phyloP scores from a whole-genome alignment of 176 grass and related monocot genomes.

The Pharus latifolius region DNA sequence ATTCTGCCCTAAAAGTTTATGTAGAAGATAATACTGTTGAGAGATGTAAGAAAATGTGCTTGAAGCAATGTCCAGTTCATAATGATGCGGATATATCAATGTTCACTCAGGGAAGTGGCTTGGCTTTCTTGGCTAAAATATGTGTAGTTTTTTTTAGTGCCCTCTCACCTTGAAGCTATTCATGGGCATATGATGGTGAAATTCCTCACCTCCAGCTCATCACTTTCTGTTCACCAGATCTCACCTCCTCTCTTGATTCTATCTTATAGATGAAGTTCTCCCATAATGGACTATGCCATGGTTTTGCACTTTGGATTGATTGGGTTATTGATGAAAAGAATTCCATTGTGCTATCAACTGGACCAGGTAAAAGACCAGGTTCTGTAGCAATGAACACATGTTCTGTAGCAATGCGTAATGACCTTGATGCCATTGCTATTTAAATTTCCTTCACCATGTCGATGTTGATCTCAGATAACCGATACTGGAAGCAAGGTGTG shows the following conservation, averaged over 20 bases:
- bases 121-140: background rate
- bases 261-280: slow-evolving; percentile 51
- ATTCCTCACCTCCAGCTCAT: no score
- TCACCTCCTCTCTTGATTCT: background rate
- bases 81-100: background rate
- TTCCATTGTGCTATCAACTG: slow-evolving; percentile 38
- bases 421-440: background rate
- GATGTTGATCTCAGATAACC: slow-evolving; percentile 39
- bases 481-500: slow-evolving; percentile 85
- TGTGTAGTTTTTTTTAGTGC: background rate
- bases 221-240: background rate
- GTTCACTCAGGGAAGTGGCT: background rate
- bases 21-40: background rate
- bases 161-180: no score
- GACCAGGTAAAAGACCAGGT: slow-evolving; percentile 51
- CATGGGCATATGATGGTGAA: no score
- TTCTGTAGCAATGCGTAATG: no score
- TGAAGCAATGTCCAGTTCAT: background rate
- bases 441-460: background rate
- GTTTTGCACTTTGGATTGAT: slow-evolving; percentile 80
- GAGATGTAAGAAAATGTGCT: background rate
- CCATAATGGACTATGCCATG: slow-evolving; percentile 58
- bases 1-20: background rate
- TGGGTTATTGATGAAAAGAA: slow-evolving; percentile 63
- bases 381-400: no score